These are phyloP conservation scores for Russula dissimulans DNA, from an alignment of 768 basidiomycete genomes.

Conservation along the genomic window DNA sequence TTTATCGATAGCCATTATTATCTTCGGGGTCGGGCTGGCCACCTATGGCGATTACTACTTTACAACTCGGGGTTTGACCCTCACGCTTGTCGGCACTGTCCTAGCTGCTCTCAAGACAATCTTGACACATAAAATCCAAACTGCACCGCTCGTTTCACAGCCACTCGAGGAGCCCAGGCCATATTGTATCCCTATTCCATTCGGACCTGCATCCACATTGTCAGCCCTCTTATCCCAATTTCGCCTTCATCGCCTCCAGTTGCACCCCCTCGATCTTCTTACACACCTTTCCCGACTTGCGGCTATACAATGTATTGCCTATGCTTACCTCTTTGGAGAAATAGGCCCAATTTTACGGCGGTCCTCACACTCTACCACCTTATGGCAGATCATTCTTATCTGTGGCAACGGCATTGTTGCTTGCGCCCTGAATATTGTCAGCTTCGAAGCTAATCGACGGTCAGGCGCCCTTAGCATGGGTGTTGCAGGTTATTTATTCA, in stretches of 20 bases:
- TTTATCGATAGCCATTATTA: conserved; percentile 71
- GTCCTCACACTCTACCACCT: conserved; percentile 25
- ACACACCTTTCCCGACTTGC: conserved; percentile 89
- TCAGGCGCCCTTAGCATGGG: conserved; percentile 87
- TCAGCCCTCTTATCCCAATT: conserved; percentile 11
- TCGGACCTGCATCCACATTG: conserved; percentile 15
- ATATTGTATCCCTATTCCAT: neutral
- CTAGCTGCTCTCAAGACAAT: conserved; percentile 93
- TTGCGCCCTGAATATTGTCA: conserved; percentile 87
- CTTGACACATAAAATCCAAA: conserved; percentile 73
- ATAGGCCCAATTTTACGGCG: conserved; percentile 43
- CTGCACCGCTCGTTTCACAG: conserved; percentile 22
- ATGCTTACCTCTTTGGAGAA: conserved; percentile 78
- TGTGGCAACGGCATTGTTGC: conserved; percentile 78
- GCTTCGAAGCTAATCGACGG: conserved; percentile 92
- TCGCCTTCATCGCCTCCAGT: conserved; percentile 28
- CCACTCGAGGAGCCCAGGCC: conserved; percentile 4
- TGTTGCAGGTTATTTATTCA: conserved; percentile 57
- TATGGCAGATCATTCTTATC: conserved; percentile 33
- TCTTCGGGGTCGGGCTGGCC: conserved; percentile 85
- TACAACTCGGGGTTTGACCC: conserved; percentile 70
- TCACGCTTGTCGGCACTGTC: conserved; percentile 85
- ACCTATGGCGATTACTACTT: conserved; percentile 96
- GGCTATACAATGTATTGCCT: conserved; percentile 73
- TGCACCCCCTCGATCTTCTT: conserved; percentile 80